These are phyloP conservation scores for Begonia loranthoides DNA, from an alignment of 306 rosid species.

Conservation along the genomic window DNA sequence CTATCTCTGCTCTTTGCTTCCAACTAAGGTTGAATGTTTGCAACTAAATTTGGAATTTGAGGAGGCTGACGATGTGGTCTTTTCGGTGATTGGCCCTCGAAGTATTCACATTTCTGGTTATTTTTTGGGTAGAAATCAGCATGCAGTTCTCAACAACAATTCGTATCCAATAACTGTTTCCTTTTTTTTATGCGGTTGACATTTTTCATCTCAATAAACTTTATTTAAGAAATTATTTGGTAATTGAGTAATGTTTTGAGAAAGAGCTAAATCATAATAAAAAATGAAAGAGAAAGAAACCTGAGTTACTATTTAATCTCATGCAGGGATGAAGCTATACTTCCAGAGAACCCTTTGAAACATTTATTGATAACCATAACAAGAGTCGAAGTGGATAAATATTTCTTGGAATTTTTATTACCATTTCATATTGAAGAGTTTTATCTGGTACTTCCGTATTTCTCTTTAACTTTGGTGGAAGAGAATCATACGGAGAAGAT, in stretches of 20 bases:
- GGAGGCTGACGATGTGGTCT: slow-evolving; percentile 59
- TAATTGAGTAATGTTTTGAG: not conserved
- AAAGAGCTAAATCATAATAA: too few relatives aligned
- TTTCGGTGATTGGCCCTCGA: slow-evolving; percentile 80
- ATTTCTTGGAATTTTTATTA: not conserved
- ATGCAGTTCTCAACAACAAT: slow-evolving; percentile 13
- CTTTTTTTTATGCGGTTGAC: not conserved
- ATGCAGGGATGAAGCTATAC: too few relatives aligned
- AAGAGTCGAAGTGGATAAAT: not conserved
- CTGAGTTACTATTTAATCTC: too few relatives aligned
- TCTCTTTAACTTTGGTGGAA: slow-evolving; percentile 29
- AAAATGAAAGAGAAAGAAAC: too few relatives aligned
- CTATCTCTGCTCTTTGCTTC: slow-evolving; percentile 60
- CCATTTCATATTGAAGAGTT: not conserved
- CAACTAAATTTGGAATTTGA: slow-evolving; percentile 74
- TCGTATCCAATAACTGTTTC: slow-evolving; percentile 50
- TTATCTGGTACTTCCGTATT: too few relatives aligned
- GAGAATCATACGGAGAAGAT: slow-evolving; percentile 85
- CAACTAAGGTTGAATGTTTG: slow-evolving; percentile 53
- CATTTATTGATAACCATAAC: too few relatives aligned
- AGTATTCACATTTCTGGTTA: slow-evolving; percentile 79
- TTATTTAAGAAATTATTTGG: too few relatives aligned
- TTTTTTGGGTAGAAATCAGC: slow-evolving; percentile 22
- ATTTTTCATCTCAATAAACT: not conserved
- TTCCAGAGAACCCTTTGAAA: too few relatives aligned